Evolutionary conservation across 2,329 filamentous ascomycete species (phyloP), one percentile per base, ranked within the genome.

Genomic region (Aspergillus terreus): DNA sequence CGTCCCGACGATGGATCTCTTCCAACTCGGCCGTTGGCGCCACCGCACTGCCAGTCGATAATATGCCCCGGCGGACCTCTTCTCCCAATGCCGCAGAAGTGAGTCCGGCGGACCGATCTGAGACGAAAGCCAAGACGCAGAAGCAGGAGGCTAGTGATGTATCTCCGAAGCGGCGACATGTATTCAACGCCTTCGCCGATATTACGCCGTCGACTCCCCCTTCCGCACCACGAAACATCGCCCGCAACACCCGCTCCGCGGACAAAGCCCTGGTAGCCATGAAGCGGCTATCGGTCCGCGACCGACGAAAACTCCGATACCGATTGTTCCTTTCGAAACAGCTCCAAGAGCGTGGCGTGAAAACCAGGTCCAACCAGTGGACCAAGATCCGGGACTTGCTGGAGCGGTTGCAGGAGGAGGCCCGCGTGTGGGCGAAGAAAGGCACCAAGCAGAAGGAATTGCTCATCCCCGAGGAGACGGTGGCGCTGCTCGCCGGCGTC

Each of bases 391-490:
- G 61, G 49, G 51, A 60, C 6, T 44, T 67, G 21, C 54, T 72
- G 40, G 57, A 64, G 46, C 25, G 50, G 6, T 44, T 69, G 21
- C 56, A 63, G 30, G 47, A 53, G 21, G 50, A 63, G 27, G 49
- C 52, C 11, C 57, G 47, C 2, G 50, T 49, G 14, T 54, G 49
- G 33, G 41, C 32, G 4, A 58, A 48, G 35, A 58, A 52, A 32
- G 57, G 49, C 3, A 10, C 53, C 12, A 59, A 55, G 42, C 59
- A 64, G 23, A 67, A 66, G 54, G 63, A 66, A 44, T 50, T 73
- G 14, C 46, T 63, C 25, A 35, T 74, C 4, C 63, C 67, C 2
- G 71, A 74, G 47, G 64, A 68, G 46, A 70, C 66, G 0, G 56
- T 73, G 23, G 67, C 64, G 1, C 46, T 63, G 9, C 51, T 75